Conservation (phyloP, 345 rosid species). For the Sisymbrium irio region DNA sequence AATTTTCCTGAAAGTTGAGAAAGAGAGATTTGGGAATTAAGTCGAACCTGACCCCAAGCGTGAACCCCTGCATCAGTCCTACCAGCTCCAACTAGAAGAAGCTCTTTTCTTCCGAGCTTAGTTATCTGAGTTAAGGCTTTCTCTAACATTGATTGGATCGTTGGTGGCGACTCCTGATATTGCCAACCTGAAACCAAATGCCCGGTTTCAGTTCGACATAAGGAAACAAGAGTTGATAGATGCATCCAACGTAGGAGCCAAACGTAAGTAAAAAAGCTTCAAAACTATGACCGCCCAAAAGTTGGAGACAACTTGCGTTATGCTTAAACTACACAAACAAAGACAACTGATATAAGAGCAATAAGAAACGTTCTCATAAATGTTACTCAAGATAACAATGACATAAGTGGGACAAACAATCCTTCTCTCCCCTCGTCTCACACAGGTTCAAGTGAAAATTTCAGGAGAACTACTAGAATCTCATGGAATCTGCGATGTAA, state of each 20-base stretch:
- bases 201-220: background rate
- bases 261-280: background rate
- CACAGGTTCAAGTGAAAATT: slow-evolving; percentile 5
- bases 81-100: slow-evolving; percentile 76
- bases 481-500: background rate
- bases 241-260: background rate
- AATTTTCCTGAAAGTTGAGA: background rate
- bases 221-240: slow-evolving; percentile 13
- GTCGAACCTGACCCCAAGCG: slow-evolving; percentile 92
- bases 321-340: background rate
- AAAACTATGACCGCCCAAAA: background rate
- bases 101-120: slow-evolving; percentile 62
- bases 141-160: slow-evolving; percentile 73
- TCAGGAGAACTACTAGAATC: background rate
- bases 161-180: slow-evolving; percentile 80
- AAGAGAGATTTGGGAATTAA: background rate
- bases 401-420: background rate
- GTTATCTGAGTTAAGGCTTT: slow-evolving; percentile 64
- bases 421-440: background rate
- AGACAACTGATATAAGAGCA: background rate
- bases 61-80: slow-evolving; percentile 95
- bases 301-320: background rate
- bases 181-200: slow-evolving; percentile 71
- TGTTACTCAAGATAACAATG: background rate
- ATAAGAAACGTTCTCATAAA: background rate